phyloP scores from a whole-genome alignment of 2,329 filamentous ascomycete genomes.

The Elsinoe batatas region DNA sequence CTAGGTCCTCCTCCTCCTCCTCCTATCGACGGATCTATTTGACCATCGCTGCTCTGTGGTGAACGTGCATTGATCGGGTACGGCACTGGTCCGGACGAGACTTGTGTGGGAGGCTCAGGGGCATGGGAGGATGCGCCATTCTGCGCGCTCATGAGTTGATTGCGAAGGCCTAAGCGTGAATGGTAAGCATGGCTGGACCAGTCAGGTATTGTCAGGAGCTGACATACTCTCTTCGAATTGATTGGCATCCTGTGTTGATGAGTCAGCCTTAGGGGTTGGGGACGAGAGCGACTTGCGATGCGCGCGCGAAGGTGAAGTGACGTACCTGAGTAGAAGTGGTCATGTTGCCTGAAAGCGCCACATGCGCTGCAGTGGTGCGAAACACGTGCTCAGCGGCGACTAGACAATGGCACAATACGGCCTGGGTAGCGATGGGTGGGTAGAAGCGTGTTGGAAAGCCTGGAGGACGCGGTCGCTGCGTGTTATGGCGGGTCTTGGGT shows the following conservation, averaged over 20 bases:
- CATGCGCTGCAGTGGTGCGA: background rate
- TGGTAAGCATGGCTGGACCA: background rate
- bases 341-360: background rate
- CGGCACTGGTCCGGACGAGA: slow-evolving; percentile 23
- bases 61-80: slow-evolving; percentile 35
- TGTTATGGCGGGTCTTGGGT: slow-evolving; percentile 4
- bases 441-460: background rate
- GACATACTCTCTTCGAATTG: slow-evolving; percentile 35
- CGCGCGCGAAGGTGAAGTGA: background rate
- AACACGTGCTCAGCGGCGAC: no score
- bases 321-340: slow-evolving; percentile 2
- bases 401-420: background rate
- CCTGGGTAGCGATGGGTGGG: background rate
- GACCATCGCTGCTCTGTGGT: slow-evolving; percentile 26
- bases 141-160: slow-evolving; percentile 50
- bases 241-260: slow-evolving; percentile 17
- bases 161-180: slow-evolving; percentile 46
- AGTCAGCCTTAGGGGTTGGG: slow-evolving; percentile 2
- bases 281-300: background rate
- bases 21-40: slow-evolving; percentile 16
- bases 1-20: slow-evolving; percentile 3
- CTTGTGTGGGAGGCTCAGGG: slow-evolving; percentile 30
- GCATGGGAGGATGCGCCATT: slow-evolving; percentile 31
- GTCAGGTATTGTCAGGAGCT: slow-evolving; percentile 15
- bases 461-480: slow-evolving; percentile 1